Conservation (phyloP, 2,329 filamentous ascomycete genomes). For the Alternaria consortialis region DNA sequence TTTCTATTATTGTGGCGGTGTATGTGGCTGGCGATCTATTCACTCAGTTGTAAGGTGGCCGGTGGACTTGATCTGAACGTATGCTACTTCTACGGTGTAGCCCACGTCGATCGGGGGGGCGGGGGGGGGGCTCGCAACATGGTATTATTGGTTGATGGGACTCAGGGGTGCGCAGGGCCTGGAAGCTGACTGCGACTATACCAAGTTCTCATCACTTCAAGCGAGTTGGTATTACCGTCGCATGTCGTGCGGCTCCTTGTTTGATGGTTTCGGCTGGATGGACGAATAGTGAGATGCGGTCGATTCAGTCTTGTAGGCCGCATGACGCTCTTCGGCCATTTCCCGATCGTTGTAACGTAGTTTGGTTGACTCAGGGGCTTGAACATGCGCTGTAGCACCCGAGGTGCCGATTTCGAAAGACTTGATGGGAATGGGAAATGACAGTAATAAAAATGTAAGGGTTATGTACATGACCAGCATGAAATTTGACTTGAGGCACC, state of each 20-base stretch:
- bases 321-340: conserved; percentile 1
- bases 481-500: neutral
- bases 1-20: neutral
- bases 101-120: neutral
- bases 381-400: neutral
- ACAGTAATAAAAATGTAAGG: neutral
- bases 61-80: neutral
- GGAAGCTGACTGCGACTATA: conserved; percentile 2
- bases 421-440: neutral
- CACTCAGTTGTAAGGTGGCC: neutral
- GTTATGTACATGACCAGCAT: conserved; percentile 5
- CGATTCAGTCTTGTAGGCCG: neutral
- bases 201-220: neutral
- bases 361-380: neutral
- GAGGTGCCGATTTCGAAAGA: neutral
- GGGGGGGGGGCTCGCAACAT: neutral
- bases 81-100: conserved; percentile 4
- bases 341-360: neutral
- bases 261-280: neutral
- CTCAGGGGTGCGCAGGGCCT: neutral
- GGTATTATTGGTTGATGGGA: neutral
- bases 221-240: neutral
- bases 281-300: neutral
- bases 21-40: neutral
- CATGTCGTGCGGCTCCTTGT: neutral